Conservation (phyloP, 75 land plant species). For the Picea sitchensis region DNA sequence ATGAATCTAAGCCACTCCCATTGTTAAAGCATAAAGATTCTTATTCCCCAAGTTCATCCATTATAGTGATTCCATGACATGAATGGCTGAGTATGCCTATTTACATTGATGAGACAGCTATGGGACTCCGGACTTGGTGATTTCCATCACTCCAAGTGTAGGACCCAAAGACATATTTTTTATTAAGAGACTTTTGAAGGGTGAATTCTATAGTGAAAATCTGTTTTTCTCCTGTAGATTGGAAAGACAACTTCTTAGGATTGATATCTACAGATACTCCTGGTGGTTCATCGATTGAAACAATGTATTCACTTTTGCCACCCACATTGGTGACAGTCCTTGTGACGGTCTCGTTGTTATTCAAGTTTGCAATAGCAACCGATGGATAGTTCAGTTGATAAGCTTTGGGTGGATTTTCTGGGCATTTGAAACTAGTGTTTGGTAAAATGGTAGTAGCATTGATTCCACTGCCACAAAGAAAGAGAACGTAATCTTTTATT, state of each 20-base stretch:
- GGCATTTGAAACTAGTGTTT: slow-evolving; percentile 32
- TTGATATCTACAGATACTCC: slow-evolving; percentile 42
- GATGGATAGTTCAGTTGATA: slow-evolving; percentile 77
- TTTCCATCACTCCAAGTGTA: slow-evolving; percentile 62
- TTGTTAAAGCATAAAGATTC: too few relatives aligned
- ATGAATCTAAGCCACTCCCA: too few relatives aligned
- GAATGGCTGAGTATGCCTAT: neutral
- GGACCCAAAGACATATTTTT: slow-evolving; percentile 53
- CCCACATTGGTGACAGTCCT: slow-evolving; percentile 81
- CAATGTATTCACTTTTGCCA: slow-evolving; percentile 38
- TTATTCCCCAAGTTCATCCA: too few relatives aligned
- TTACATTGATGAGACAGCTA: slow-evolving; percentile 39
- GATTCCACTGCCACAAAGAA: slow-evolving; percentile 19
- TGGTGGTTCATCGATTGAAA: slow-evolving; percentile 26
- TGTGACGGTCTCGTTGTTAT: slow-evolving; percentile 26
- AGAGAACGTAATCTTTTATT: slow-evolving; percentile 35
- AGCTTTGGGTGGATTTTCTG: slow-evolving; percentile 16
- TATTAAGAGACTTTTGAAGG: neutral
- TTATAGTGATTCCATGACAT: too few relatives aligned
- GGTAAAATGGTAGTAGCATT: neutral
- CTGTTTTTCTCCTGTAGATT: slow-evolving; percentile 35
- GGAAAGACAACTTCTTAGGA: slow-evolving; percentile 38
- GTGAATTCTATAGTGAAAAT: slow-evolving; percentile 35
- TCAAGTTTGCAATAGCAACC: slow-evolving; percentile 47
- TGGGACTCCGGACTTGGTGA: slow-evolving; percentile 66